A percentile compares a stretch with the other conserved stretches of the same genome.
phyloP scores from a whole-genome alignment of 805 yeast genomes.

The Metschnikowia sp. region DNA sequence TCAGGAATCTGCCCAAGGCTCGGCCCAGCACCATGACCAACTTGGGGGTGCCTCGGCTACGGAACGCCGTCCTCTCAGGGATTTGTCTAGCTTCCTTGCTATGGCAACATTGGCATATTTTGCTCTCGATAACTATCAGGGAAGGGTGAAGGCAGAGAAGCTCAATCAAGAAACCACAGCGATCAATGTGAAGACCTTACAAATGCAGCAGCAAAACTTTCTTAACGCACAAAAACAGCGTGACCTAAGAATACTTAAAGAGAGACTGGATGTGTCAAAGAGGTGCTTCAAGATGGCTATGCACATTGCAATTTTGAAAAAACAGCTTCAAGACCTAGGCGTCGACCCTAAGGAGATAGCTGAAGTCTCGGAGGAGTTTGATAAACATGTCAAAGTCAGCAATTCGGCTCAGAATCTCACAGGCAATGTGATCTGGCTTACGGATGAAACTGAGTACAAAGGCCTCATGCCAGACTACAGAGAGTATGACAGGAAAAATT shows the following conservation, averaged over 20 bases:
- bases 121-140: constrained; percentile 50
- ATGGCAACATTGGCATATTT: constrained; percentile 44
- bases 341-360: constrained; percentile 56
- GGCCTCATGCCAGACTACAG: constrained; percentile 54
- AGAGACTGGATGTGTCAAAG: constrained; percentile 45
- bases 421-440: constrained; percentile 58
- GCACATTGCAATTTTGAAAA: constrained; percentile 63
- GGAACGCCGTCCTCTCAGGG: constrained; percentile 19
- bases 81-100: constrained; percentile 40
- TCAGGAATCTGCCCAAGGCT: background rate
- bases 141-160: constrained; percentile 38
- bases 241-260: constrained; percentile 50
- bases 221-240: constrained; percentile 49
- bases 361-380: constrained; percentile 52
- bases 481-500: constrained; percentile 50
- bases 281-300: constrained; percentile 57
- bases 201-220: constrained; percentile 46
- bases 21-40: background rate
- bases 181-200: constrained; percentile 35
- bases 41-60: background rate
- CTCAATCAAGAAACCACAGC: constrained; percentile 33
- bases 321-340: constrained; percentile 57
- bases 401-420: constrained; percentile 53
- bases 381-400: constrained; percentile 54
- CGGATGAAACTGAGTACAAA: constrained; percentile 49